These are phyloP conservation scores for Boletus tomentosulus DNA, from an alignment of 768 basidiomycete species.

Conservation along the genomic window DNA sequence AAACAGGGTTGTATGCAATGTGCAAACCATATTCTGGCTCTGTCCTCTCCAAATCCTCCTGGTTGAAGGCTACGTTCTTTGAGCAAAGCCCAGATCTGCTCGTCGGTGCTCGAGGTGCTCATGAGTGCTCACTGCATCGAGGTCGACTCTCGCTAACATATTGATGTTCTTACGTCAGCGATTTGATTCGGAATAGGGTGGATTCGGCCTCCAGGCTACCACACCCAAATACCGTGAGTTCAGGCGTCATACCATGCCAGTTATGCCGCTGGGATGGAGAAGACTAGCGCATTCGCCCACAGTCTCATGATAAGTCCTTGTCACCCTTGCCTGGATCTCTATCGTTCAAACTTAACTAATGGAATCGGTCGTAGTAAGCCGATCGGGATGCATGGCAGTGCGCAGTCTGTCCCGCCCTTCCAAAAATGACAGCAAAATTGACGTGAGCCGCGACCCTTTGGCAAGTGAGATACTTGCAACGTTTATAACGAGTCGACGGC, in stretches of 20 bases:
- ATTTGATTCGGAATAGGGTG: background rate
- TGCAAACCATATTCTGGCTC: conserved; percentile 54
- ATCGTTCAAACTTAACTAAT: no score
- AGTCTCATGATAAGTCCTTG: no score
- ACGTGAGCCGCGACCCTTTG: no score
- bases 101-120: conserved; percentile 18
- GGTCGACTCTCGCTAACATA: background rate
- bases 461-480: no score
- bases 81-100: conserved; percentile 44
- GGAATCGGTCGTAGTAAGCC: no score
- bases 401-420: no score
- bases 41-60: conserved; percentile 60
- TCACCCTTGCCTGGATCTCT: no score
- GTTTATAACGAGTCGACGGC: no score
- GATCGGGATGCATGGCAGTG: no score
- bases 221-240: background rate
- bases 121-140: conserved; percentile 17
- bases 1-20: conserved; percentile 2
- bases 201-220: background rate
- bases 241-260: background rate
- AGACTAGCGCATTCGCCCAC: no score
- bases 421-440: no score
- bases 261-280: no score
- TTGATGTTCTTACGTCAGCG: conserved; percentile 20
- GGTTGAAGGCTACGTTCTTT: conserved; percentile 47